These are phyloP conservation scores for Entomortierella lignicola DNA, from an alignment of 192 early-diverging fungal species.

Conservation along the genomic window DNA sequence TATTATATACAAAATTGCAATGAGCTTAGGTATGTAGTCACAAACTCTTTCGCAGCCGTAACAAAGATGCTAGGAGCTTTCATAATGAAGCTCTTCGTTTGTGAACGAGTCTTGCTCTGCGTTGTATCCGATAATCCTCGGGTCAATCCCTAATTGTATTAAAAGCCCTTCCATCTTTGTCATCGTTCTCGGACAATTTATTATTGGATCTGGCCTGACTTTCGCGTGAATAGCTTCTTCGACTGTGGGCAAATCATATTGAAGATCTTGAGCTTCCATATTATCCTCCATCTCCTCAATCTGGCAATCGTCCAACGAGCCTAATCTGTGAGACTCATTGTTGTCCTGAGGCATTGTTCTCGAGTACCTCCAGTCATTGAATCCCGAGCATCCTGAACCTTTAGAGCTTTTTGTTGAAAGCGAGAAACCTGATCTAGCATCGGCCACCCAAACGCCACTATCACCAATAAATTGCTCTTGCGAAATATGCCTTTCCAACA, in stretches of 20 bases:
- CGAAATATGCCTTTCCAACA: constrained; percentile 29
- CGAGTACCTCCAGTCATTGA: neutral
- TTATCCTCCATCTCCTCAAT: constrained; percentile 20
- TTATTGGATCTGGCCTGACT: neutral
- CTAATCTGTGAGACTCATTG: neutral
- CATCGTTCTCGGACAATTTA: neutral
- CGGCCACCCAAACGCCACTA: neutral
- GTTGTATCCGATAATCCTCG: constrained; percentile 33
- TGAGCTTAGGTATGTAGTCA: too few species aligned
- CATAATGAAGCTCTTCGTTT: constrained; percentile 6
- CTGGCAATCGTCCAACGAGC: neutral
- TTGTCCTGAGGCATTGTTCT: neutral
- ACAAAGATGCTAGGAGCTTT: neutral
- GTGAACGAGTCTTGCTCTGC: constrained; percentile 32
- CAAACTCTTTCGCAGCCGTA: too few species aligned
- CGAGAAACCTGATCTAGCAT: neutral
- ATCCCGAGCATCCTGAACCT: neutral
- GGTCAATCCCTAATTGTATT: constrained; percentile 18
- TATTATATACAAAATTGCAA: too few species aligned
- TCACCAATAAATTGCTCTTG: constrained; percentile 31
- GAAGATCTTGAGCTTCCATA: constrained; percentile 30
- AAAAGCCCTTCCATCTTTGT: constrained; percentile 39
- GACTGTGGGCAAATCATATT: constrained; percentile 41
- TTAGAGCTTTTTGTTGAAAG: neutral
- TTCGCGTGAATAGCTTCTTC: constrained; percentile 28